Percentiles rank a stretch among this genome's conserved stretches.
Conservation (phyloP, 768 basidiomycete genomes). For the Kwoniella newhampshirensis region DNA sequence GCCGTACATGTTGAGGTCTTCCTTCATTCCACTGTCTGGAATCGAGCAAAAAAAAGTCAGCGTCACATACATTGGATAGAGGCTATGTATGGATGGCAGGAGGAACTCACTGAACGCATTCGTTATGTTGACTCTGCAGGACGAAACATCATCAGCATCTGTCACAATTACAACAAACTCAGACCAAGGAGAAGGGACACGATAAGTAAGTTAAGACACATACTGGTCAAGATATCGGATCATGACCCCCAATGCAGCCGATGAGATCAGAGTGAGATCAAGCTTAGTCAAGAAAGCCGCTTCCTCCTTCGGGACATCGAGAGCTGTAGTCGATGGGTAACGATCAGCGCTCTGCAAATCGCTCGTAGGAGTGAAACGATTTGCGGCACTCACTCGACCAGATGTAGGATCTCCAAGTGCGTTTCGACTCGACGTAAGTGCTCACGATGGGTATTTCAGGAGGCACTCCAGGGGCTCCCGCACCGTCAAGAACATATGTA, state of each 20-base stretch:
- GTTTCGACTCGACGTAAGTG: conserved; percentile 11
- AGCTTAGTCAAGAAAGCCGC: conserved; percentile 34
- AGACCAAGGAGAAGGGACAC: not conserved
- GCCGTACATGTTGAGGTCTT: conserved; percentile 40
- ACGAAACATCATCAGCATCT: not conserved
- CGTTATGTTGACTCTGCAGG: conserved; percentile 35
- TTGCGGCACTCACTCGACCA: conserved; percentile 26
- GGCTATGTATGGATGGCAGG: not conserved
- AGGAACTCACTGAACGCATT: conserved; percentile 42
- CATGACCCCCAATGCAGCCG: conserved; percentile 37
- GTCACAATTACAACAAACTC: too few species aligned
- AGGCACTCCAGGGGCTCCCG: too few species aligned
- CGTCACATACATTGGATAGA: conserved; percentile 10
- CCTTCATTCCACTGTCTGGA: conserved; percentile 41
- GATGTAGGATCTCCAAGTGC: conserved; percentile 34
- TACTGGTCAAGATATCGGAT: conserved; percentile 41
- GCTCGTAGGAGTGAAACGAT: not conserved
- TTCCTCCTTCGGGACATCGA: conserved; percentile 31
- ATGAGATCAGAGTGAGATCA: conserved; percentile 36
- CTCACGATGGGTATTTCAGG: not conserved
- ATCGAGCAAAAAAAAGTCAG: not conserved
- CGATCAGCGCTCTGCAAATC: not conserved
- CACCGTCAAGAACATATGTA: too few species aligned
- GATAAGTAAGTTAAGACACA: conserved; percentile 1
- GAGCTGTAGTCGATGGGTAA: conserved; percentile 1